Evolutionary conservation across 805 yeast genomes (phyloP).

Genomic region (Pichia heedii): DNA sequence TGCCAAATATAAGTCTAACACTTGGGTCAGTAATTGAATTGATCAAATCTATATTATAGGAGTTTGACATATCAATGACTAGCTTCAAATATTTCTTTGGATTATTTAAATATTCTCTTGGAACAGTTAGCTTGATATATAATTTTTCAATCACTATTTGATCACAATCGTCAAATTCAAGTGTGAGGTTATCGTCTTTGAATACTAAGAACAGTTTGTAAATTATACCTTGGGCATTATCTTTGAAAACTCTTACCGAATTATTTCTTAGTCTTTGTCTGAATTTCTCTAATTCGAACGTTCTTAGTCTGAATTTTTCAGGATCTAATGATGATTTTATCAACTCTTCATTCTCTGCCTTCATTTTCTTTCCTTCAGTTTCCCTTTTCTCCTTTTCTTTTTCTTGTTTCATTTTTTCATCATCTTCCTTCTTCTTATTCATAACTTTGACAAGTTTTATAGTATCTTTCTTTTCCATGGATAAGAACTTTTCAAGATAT

Average conservation of each 20-base stretch:
- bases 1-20: conserved; percentile 24
- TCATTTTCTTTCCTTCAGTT: conserved; percentile 1
- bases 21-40: conserved; percentile 23
- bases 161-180: conserved; percentile 23
- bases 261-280: conserved; percentile 19
- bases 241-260: conserved; percentile 20
- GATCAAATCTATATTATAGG: conserved; percentile 20
- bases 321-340: conserved; percentile 2
- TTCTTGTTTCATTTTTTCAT: not conserved
- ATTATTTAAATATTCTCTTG: conserved; percentile 25
- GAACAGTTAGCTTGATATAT: conserved; percentile 24
- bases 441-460: conserved; percentile 42
- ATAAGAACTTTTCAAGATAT: conserved; percentile 49
- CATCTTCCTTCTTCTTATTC: conserved; percentile 8
- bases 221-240: conserved; percentile 23
- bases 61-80: conserved; percentile 27
- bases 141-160: conserved; percentile 20
- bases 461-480: conserved; percentile 51
- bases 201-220: conserved; percentile 22
- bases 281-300: conserved; percentile 20
- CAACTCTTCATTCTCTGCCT: not conserved
- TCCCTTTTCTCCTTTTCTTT: conserved; percentile 5
- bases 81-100: conserved; percentile 20
- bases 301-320: conserved; percentile 11
- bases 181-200: conserved; percentile 20